Base-by-base conservation (phyloP, 1,139 yeast species). In the Suhomyces maxii region DNA sequence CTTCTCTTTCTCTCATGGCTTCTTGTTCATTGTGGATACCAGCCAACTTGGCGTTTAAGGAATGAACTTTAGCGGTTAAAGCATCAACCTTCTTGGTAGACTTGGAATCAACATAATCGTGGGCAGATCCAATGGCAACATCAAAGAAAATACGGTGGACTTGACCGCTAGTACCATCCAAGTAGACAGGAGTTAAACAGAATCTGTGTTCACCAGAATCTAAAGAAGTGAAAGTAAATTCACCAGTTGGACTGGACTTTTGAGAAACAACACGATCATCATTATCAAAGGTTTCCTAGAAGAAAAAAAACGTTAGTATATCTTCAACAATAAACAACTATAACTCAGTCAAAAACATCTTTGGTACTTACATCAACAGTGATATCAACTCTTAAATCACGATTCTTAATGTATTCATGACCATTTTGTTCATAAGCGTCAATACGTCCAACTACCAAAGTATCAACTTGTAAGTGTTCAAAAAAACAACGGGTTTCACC, bases 171-270 rank as follows among this genome's bases (percentile, higher is more conserved):
- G 68, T 58, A 12, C 73, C 73, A 53, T 71, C 77, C n/a, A 48
- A 51, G 60, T 74, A 71, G 14, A 65, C 54, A 33, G 80, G 80
- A 10, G 69, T 70, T 58, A 76, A 65, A 56, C 80, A 76, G 64
- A 76, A 70, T 56, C 68, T 73, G 63, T 76, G 80, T 58, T 75
- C 80, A 49, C 80, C 80, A 13, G 71, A 55, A 39, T 73, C 80
- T 36, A 48, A 26, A n/a, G 59, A 56, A 18, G 57, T 54, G 54
- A 55, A 63, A 36, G 77, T 67, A 57, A 75, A 72, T 37, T 71
- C 76, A 23, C 78, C 79, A 41, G 58, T 54, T 23, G 77, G 64
- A 8, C 66, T 51, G 8, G 75, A 68, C 53, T 63, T 72, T 55
- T 74, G 79, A 52, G 63, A 58, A 37, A 69, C 73, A 37, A 75